phyloP scores from a whole-genome alignment of 352 stramenopile species.

The Phytophthora cajani region DNA sequence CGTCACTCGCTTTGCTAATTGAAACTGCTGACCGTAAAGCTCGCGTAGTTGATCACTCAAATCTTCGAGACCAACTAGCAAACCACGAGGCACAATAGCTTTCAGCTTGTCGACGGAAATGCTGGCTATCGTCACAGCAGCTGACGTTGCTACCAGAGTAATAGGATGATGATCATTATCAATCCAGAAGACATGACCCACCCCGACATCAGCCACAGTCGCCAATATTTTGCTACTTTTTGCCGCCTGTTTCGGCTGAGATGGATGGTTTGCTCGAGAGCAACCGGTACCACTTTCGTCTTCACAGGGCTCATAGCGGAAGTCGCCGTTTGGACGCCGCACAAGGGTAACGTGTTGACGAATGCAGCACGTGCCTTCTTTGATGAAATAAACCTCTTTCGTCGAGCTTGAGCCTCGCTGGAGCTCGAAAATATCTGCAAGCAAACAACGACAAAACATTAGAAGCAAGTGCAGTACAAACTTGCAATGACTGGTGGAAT shows the following conservation, averaged over 20 bases:
- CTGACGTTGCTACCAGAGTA: constrained; percentile 55
- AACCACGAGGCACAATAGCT: constrained; percentile 49
- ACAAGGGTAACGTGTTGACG: constrained; percentile 35
- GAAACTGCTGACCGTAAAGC: constrained; percentile 46
- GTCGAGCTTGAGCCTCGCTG: neutral
- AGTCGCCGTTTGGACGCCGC: neutral
- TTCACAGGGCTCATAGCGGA: constrained; percentile 5
- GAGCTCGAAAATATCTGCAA: constrained; percentile 51
- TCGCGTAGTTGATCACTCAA: constrained; percentile 27
- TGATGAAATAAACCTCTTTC: constrained; percentile 53
- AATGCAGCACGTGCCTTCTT: constrained; percentile 61
- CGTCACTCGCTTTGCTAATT: constrained; percentile 44
- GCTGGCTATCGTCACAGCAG: constrained; percentile 46
- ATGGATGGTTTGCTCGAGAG: neutral
- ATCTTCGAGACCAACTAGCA: constrained; percentile 37
- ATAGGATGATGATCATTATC: constrained; percentile 41
- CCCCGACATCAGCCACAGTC: constrained; percentile 59
- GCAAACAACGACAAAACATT: constrained; percentile 4
- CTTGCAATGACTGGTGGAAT: neutral
- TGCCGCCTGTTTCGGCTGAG: constrained; percentile 2
- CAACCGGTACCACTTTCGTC: neutral
- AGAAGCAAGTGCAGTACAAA: neutral
- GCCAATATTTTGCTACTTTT: constrained; percentile 44
- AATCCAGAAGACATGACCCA: constrained; percentile 66
- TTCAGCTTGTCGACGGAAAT: constrained; percentile 60